Conservation (phyloP, 148 eudicot species). For the Diospyros kaki region DNA sequence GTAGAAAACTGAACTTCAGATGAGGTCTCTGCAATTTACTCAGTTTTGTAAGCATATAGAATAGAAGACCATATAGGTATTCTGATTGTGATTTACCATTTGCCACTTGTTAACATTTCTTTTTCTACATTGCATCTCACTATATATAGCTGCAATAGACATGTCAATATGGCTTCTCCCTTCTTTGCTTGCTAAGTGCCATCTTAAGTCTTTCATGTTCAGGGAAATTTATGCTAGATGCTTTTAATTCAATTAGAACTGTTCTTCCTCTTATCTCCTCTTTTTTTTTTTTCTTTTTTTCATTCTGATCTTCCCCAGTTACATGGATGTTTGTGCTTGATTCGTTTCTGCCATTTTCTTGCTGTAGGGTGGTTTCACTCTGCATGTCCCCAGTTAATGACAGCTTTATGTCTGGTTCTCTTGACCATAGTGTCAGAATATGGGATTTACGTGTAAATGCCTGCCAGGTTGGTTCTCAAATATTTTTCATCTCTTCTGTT, state of each 20-base stretch:
- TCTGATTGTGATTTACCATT: background rate
- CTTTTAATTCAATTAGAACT: background rate
- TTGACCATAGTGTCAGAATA: slow-evolving; percentile 92
- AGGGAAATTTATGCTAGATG: background rate
- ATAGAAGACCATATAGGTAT: background rate
- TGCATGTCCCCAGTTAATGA: slow-evolving; percentile 98
- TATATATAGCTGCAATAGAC: no score
- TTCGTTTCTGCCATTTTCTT: slow-evolving; percentile 3
- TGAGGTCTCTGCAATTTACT: background rate
- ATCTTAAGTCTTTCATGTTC: no score
- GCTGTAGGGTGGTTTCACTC: slow-evolving; percentile 81
- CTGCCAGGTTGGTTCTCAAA: slow-evolving; percentile 73
- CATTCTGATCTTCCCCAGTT: background rate
- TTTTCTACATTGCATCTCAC: background rate
- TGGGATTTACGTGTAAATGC: slow-evolving; percentile 99
- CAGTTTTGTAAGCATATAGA: background rate
- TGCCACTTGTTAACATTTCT: background rate
- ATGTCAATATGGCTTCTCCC: no score
- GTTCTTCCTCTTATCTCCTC: background rate
- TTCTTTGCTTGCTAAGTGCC: no score
- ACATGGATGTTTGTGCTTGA: background rate
- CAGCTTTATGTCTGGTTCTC: slow-evolving; percentile 96
- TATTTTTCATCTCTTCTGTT: no score
- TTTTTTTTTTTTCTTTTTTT: background rate
- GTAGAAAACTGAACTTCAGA: background rate